These are phyloP conservation scores for Solanum chiquidenum DNA, from an alignment of 257 asterid genomes.

Conservation along the genomic window DNA sequence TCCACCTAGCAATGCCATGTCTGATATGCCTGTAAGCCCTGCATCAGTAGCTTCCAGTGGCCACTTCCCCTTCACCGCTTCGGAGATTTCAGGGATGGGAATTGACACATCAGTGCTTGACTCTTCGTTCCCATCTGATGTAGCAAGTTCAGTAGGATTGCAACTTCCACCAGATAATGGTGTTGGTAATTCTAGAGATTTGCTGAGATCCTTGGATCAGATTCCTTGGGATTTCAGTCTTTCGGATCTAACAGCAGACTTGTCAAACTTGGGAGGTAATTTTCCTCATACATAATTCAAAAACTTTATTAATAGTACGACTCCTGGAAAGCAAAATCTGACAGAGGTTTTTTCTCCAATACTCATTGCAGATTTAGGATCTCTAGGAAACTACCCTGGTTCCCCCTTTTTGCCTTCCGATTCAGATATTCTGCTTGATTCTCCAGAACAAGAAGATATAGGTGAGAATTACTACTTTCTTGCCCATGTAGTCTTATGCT, in stretches of 20 bases:
- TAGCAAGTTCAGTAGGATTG: slow-evolving; percentile 61
- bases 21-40: slow-evolving; percentile 85
- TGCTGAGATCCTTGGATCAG: slow-evolving; percentile 72
- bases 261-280: slow-evolving; percentile 74
- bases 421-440: slow-evolving; percentile 87
- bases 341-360: not conserved
- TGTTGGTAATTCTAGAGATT: slow-evolving; percentile 68
- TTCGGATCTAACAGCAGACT: slow-evolving; percentile 82
- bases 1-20: slow-evolving; percentile 61
- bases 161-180: slow-evolving; percentile 83
- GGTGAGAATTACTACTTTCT: slow-evolving; percentile 30
- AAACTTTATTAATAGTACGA: not conserved
- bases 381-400: slow-evolving; percentile 86
- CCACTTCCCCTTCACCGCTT: slow-evolving; percentile 76
- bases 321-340: not conserved
- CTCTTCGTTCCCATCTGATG: slow-evolving; percentile 74
- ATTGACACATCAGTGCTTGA: slow-evolving; percentile 73
- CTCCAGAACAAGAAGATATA: slow-evolving; percentile 83
- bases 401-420: slow-evolving; percentile 92
- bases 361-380: slow-evolving; percentile 68
- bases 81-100: slow-evolving; percentile 77
- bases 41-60: slow-evolving; percentile 89
- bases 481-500: not conserved
- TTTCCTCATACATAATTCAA: not conserved
- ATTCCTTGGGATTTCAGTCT: slow-evolving; percentile 92